Base-by-base conservation (phyloP, 768 basidiomycete species). In the Suillus ampliporus region DNA sequence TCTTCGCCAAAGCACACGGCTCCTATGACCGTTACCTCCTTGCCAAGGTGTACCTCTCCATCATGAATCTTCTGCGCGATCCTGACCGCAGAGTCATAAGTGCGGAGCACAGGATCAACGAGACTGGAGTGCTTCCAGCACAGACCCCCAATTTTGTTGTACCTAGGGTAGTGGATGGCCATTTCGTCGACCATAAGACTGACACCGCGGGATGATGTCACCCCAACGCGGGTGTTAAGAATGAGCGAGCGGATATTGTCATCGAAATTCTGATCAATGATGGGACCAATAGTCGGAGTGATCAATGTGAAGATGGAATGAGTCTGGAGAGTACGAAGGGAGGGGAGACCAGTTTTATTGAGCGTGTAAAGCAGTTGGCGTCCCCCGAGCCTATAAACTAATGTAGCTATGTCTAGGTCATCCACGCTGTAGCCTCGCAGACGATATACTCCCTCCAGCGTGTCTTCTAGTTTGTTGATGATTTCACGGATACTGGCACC, bases 181-280 rank as follows among this genome's bases (percentile, higher is more conserved):
- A 40, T 46, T 47, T 69, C 64, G 28, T 69, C 68, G 17, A 64
- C 26, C 17, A 57, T 58, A 17, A 64, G 57, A 48, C 68, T 64
- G 60, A 66, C 35, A 7, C 67, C 64, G 10, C 57, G 50, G 35
- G 52, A 53, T 38, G 31, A 17, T 23, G 17, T n/a, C 35, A 17
- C 21, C 9, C 31, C 23, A 44, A 28, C 37, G 57, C 41, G 23
- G 34, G 48, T 41, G 40, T 38, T 40, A 28, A 65, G 31, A 26
- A 66, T 31, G 19, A 66, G 58, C 38, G 64, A 56, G 9, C 13
- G 15, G 37, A 67, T 63, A 54, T 69, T 67, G 37, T 64, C 60
- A 4, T 11, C 31, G 48, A 67, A 58, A 4, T 65, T 50, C n/a
- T 43, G 21, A 4, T 11, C n/a, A 11, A 46, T 38, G 34, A 67